Conservation (phyloP, 192 early-diverging fungal species). For the Gigaspora rosea region DNA sequence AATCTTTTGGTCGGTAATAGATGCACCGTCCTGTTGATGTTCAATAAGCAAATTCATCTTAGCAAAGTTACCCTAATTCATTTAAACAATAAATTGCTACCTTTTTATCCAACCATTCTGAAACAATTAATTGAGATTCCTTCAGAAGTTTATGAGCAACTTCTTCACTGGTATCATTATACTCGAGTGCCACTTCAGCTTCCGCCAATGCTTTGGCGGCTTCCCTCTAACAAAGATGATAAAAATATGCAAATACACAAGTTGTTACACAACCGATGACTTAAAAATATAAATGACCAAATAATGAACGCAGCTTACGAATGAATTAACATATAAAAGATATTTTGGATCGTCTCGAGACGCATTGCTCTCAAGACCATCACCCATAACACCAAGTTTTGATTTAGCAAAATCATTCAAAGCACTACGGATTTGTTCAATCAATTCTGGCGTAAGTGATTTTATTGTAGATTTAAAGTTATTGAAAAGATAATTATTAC, state of each 20-base stretch:
- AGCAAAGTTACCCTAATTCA: slow-evolving; percentile 17
- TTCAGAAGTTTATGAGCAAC: slow-evolving; percentile 52
- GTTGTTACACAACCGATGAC: background rate
- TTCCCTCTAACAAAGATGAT: slow-evolving; percentile 34
- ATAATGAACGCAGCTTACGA: slow-evolving; percentile 45
- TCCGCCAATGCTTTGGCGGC: slow-evolving; percentile 44
- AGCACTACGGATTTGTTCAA: slow-evolving; percentile 61
- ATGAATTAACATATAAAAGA: slow-evolving; percentile 72
- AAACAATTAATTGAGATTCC: slow-evolving; percentile 53
- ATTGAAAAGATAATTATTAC: slow-evolving; percentile 79
- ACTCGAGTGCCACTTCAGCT: slow-evolving; percentile 48
- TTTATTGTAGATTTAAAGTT: slow-evolving; percentile 48
- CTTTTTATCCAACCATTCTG: slow-evolving; percentile 55
- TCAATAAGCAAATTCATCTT: background rate
- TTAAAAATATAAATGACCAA: background rate
- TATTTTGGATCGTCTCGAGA: slow-evolving; percentile 67
- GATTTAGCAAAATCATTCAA: slow-evolving; percentile 63
- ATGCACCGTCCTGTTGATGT: slow-evolving; percentile 43
- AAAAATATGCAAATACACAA: background rate
- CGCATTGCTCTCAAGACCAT: slow-evolving; percentile 44
- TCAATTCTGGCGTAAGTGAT: slow-evolving; percentile 50
- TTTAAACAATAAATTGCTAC: slow-evolving; percentile 27
- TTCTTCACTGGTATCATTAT: slow-evolving; percentile 42
- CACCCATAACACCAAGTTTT: slow-evolving; percentile 52
- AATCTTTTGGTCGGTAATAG: slow-evolving; percentile 86